Evolutionary conservation across 257 asterid species (phyloP), one percentile per base, ranked within the genome.

Genomic region (Plantago ovata): DNA sequence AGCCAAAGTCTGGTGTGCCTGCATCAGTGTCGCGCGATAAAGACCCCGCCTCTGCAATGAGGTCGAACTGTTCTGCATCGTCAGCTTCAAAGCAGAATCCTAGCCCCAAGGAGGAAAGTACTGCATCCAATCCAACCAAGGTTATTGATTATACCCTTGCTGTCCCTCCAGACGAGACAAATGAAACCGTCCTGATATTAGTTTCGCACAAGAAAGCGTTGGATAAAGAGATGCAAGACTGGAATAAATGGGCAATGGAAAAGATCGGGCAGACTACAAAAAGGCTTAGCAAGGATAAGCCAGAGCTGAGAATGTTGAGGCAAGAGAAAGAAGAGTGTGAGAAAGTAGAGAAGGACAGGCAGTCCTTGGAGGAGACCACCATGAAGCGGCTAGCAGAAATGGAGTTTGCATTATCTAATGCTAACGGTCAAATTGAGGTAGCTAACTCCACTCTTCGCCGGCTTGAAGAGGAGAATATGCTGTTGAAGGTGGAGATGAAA

Each of bases 201-300:
- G 64, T 65, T 54, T 72, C 80, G 40, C 77, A 60, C 33, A 65
- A 73, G 69, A 60, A 75, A 74, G 72, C 61, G 13, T 53, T 79
- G 18, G 78, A 80, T 71, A 75, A 73, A 49, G 85, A 83, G 67
- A 62, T 85, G 61, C 70, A 63, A 54, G 70, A 63, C 45, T 88
- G 93, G 95, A 71, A 59, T 12, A 78, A 80, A 23, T 92, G 95
- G 95, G 85, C 85, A 1, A 82, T 69, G 14, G 81, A 81, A 72
- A 88, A 85, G 77, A 74, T 92, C 43, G 84, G 72, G 95, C 85
- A 84, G 76, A 89, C 82, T 39, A 78, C 95, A 50, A 64, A 70
- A 53, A 80, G 77, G 76, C 91, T 88, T 13, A 63, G 74, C 20
- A 83, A 84, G 74, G 87, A 81, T 56, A 65, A 71, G 77, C 60